These are phyloP conservation scores for Trebouxia gelatinosa DNA, from an alignment of 163 green algal species.

Conservation along the genomic window DNA sequence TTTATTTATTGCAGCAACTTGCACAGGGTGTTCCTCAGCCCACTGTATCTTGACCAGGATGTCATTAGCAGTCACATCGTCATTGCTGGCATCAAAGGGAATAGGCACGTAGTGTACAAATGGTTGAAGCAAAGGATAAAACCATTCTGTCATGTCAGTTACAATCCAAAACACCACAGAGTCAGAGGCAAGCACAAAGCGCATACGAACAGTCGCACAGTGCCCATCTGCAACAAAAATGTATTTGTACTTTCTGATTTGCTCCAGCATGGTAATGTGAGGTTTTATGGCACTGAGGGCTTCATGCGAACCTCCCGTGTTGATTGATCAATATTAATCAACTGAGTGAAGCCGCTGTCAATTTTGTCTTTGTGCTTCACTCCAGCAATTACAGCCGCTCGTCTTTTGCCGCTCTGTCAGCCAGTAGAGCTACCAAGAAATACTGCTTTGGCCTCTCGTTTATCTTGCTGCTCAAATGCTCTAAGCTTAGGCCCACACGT, in stretches of 20 bases:
- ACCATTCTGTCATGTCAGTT: constrained; percentile 28
- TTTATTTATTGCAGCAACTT: constrained; percentile 16
- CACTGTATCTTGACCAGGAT: constrained; percentile 16
- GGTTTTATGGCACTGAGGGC: not conserved
- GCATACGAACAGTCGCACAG: constrained; percentile 26
- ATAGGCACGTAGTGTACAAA: constrained; percentile 31
- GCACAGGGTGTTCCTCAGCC: constrained; percentile 5
- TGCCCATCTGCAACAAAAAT: constrained; percentile 30
- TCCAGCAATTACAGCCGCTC: constrained; percentile 6
- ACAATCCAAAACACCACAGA: constrained; percentile 29
- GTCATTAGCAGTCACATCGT: not conserved
- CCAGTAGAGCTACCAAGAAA: constrained; percentile 28
- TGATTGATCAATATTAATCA: constrained; percentile 2
- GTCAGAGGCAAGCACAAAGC: constrained; percentile 11
- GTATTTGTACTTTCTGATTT: constrained; percentile 25
- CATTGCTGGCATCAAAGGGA: not conserved
- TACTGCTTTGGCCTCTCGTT: constrained; percentile 12
- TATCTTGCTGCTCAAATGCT: not conserved
- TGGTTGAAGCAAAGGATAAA: constrained; percentile 28
- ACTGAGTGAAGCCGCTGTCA: not conserved
- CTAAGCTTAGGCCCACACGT: not conserved
- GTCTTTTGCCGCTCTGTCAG: constrained; percentile 12
- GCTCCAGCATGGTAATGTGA: not conserved
- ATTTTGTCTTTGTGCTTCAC: constrained; percentile 1
- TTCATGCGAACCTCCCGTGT: not conserved